Percentiles rank a stretch among this genome's conserved stretches.
Evolutionary conservation across 78 protist genomes (phyloP).

Genomic region (Dictyostelium purpureum): DNA sequence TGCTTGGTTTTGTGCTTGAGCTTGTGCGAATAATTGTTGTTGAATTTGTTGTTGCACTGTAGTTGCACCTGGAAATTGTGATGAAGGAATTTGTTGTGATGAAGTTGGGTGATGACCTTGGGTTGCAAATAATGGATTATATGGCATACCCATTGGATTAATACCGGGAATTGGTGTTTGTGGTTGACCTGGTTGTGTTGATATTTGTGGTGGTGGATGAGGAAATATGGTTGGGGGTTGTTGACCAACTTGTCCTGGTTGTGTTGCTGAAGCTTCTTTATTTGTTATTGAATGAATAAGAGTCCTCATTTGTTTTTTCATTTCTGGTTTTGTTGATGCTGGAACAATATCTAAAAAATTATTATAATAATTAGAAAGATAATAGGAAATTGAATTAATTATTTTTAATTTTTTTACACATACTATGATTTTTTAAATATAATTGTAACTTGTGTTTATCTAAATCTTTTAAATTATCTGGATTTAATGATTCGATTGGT

Average conservation of each 20-base stretch:
- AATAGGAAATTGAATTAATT: too few species aligned
- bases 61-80: background rate
- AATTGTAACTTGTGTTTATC: constrained; percentile 4
- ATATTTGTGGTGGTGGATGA: background rate
- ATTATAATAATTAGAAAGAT: background rate
- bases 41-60: constrained; percentile 4
- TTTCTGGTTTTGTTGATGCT: constrained; percentile 67
- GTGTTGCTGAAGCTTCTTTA: constrained; percentile 8
- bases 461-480: constrained; percentile 48
- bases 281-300: constrained; percentile 42
- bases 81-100: too few species aligned
- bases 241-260: too few species aligned
- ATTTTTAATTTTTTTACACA: background rate
- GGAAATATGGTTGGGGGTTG: background rate
- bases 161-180: background rate
- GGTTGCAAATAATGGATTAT: background rate
- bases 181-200: background rate
- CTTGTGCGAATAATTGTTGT: too few species aligned
- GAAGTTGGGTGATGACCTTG: background rate
- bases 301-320: constrained; percentile 70
- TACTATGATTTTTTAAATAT: constrained; percentile 40
- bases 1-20: constrained; percentile 7
- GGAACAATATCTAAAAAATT: constrained; percentile 13
- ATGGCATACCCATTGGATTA: background rate
- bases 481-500: constrained; percentile 55